These are phyloP conservation scores for Sclerotinia trifoliorum DNA, from an alignment of 2,329 filamentous ascomycete species.

Conservation along the genomic window DNA sequence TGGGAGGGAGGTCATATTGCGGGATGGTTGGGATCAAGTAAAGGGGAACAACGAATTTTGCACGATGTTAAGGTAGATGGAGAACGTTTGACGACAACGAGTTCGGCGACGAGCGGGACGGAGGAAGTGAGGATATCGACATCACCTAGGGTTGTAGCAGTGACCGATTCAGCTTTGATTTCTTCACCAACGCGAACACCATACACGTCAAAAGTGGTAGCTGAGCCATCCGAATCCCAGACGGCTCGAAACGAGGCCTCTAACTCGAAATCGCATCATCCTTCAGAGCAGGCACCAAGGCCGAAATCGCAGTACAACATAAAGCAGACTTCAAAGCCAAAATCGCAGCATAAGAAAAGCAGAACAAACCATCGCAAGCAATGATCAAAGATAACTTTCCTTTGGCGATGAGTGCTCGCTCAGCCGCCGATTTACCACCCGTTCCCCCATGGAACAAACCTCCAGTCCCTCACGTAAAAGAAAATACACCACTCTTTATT, in stretches of 20 bases:
- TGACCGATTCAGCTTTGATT: not conserved
- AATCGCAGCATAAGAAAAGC: not conserved
- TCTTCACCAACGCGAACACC: not conserved
- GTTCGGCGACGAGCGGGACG: not conserved
- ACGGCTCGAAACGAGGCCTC: not conserved
- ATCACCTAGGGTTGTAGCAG: too few species aligned
- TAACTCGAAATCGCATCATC: not conserved
- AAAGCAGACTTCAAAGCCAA: not conserved
- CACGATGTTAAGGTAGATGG: not conserved
- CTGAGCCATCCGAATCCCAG: not conserved
- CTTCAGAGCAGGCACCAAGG: not conserved
- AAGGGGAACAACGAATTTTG: not conserved
- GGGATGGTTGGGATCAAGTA: not conserved
- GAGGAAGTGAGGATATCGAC: not conserved
- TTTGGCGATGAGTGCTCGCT: constrained; percentile 29
- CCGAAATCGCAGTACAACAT: not conserved
- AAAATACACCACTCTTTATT: constrained; percentile 53
- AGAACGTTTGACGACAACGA: not conserved
- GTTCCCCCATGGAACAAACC: constrained; percentile 48
- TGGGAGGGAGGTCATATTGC: not conserved
- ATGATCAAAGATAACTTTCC: constrained; percentile 32
- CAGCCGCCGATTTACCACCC: constrained; percentile 40
- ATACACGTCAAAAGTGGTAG: not conserved
- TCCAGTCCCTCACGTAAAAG: constrained; percentile 43
- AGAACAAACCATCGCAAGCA: not conserved